Base-by-base conservation (phyloP, 768 basidiomycete species). In the Suillus sp. region DNA sequence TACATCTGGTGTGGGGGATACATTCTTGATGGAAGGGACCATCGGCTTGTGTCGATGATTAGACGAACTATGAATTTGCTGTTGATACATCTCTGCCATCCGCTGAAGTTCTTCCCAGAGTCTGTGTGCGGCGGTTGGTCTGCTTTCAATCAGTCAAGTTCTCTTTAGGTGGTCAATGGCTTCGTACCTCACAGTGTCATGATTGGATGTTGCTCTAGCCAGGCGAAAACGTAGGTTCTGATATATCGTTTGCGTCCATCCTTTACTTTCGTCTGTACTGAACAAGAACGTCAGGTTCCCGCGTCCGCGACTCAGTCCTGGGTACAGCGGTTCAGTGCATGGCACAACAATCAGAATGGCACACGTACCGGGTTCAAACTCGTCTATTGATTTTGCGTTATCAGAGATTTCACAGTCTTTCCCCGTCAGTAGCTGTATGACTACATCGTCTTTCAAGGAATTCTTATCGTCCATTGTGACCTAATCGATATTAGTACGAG, bases 341-440 rank as follows among this genome's bases (percentile, higher is more conserved):
- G 7, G 43, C 9, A 50, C 2, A n/a, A 42, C 10, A 2, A 37
- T 3, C 16, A n/a, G 18, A 56, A 30, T 11, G 35, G 37, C 13
- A 35, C 30, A 67, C 75, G 42, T 35, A 75, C 74, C 76, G 62
- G 63, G 65, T 66, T 61, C 22, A 38, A 68, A 57, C 22, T 63
- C 38, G 22, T 32, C n/a, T 22, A 71, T 65, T 30, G 10, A 14
- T 18, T 3, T 50, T 9, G 9, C 35, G 25, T 56, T 35, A 38
- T 40, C 56, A n/a, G 5, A 38, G 9, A 57, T 2, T 11, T 63
- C 61, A 64, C 71, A 70, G 8, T 43, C 20, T 6, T 20, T 5
- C 27, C 59, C 47, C 27, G 68, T 61, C 4, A 0, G 22, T 34
- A 77, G 70, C 50, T 66, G 68, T 37, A 77, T 53, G 22, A 77